These are phyloP conservation scores for Haplographium delicatum DNA, from an alignment of 495 filamentous ascomycete species.

Conservation along the genomic window DNA sequence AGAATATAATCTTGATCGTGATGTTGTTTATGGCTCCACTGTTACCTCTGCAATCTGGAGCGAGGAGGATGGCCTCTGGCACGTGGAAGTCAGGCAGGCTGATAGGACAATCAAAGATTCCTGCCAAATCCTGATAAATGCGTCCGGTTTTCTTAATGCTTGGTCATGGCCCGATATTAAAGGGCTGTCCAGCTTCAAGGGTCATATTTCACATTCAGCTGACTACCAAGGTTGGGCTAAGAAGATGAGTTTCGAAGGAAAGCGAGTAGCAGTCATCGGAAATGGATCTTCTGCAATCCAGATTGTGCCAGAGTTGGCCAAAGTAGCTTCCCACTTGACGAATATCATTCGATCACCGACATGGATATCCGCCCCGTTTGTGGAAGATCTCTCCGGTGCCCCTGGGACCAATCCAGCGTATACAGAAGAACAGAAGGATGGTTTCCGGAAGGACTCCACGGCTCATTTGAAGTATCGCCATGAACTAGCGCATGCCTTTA, in stretches of 20 bases:
- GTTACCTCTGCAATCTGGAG: neutral
- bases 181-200: constrained; percentile 34
- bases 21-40: neutral
- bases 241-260: too few species aligned
- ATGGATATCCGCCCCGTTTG: neutral
- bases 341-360: constrained; percentile 26
- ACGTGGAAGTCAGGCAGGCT: neutral
- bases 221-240: too few species aligned
- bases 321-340: constrained; percentile 35
- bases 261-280: constrained; percentile 42
- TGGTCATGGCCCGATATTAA: constrained; percentile 25
- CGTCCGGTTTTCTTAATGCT: too few species aligned
- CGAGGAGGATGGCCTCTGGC: neutral
- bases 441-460: neutral
- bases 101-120: too few species aligned
- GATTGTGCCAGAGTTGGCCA: constrained; percentile 42
- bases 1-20: neutral
- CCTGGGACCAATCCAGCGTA: neutral
- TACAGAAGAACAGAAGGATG: neutral
- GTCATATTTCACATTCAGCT: constrained; percentile 24
- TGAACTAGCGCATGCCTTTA: neutral
- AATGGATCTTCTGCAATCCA: constrained; percentile 43
- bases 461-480: neutral
- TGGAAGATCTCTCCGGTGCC: too few species aligned
- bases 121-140: too few species aligned